Evolutionary conservation across 2,329 filamentous ascomycete species (phyloP), one percentile per base, ranked within the genome.

Genomic region (Ophiostoma quercus): DNA sequence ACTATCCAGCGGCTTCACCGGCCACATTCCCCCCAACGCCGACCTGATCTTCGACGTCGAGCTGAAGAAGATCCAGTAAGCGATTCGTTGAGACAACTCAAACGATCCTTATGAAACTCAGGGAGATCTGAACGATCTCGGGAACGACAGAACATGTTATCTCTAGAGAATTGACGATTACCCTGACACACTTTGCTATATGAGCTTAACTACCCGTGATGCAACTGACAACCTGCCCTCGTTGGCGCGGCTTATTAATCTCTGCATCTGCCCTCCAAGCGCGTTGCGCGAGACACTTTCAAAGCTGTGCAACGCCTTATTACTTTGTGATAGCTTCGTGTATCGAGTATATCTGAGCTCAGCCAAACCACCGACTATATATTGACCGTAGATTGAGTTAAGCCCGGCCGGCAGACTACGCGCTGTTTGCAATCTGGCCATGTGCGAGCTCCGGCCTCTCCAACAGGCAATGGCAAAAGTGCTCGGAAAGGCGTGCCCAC

Each of bases 21-120:
- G 88, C 70, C 83, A 89, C 76, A 96, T 96, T 73, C 92, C 92
- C 72, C 80, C 88, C 54, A 87, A 90, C 75, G 82, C 92, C n/a
- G 87, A 84, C 74, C 84, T 96, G 73, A 85, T 96, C 82, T 96
- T 96, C 73, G 77, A 79, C 43, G 78, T 79, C 25, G 69, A 77
- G 71, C 77, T 79, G 60, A 79, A 78, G 75, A 72, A 72, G 12
- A 73, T 79, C 69, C 60, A 75, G 62, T 79, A 74, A 67, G 22
- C 47, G 47, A 68, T 67, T 43, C 19, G 62, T 65, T 54, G 32
- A 8, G 22, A 47, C 51, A 34, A 67, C 14, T 47, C 37, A 9
- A 67, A 67, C 67, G 19, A 68, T 47, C 12, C 1, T 29, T 65
- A 57, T 62, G 57, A 57, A 54, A 29, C 16, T 41, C 29, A 37